Evolutionary conservation across 257 asterid genomes (phyloP).

Genomic region (Plantago elongata): DNA sequence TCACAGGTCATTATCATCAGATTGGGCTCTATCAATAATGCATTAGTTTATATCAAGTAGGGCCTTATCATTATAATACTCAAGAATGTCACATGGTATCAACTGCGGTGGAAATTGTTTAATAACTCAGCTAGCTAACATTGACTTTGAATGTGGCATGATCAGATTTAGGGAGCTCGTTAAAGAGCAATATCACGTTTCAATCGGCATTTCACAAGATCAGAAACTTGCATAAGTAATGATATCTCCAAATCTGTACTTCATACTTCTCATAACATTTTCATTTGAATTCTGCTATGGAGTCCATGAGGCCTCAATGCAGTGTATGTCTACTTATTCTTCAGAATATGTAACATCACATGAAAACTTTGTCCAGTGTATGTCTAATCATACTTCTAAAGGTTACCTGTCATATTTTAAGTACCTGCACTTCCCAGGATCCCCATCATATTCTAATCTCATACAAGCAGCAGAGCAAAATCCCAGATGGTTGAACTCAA

Average conservation of each 20-base stretch:
- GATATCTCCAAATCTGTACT: neutral
- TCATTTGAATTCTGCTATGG: neutral
- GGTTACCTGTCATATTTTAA: slow-evolving; percentile 15
- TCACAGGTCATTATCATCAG: too few species aligned
- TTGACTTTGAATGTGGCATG: too few species aligned
- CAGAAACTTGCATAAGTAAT: neutral
- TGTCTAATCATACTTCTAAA: slow-evolving; percentile 12
- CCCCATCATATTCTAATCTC: slow-evolving; percentile 27
- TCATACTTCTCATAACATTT: neutral
- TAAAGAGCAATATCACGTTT: neutral
- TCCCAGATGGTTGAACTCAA: slow-evolving; percentile 43
- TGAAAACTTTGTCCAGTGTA: too few species aligned
- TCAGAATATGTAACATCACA: too few species aligned
- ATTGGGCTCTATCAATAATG: too few species aligned
- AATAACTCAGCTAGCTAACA: too few species aligned
- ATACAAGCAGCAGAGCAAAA: slow-evolving; percentile 40
- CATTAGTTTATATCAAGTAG: too few species aligned
- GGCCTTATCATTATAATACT: too few species aligned
- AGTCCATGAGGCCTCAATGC: slow-evolving; percentile 14
- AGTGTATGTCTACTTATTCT: slow-evolving; percentile 25
- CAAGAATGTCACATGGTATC: too few species aligned
- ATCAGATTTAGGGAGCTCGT: too few species aligned
- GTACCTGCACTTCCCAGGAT: slow-evolving; percentile 24
- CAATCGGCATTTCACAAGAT: neutral
- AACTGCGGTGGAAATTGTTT: too few species aligned